Conservation (phyloP, 257 asterid species). For the Nicotiana otophora region DNA sequence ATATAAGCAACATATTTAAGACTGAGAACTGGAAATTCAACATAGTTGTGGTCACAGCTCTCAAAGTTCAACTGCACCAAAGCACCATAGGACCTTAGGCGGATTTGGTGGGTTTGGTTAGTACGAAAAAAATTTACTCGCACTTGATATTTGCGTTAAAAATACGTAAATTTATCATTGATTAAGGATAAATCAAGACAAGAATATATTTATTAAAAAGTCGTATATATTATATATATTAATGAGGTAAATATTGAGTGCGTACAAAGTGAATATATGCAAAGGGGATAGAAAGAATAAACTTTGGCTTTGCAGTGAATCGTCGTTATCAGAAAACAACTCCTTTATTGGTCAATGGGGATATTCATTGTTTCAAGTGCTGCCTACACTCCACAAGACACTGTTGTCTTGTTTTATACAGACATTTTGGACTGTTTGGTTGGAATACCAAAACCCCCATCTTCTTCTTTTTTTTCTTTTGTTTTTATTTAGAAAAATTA, state of each 20-base stretch:
- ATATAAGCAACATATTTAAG: background rate
- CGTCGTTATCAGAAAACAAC: conserved; percentile 21
- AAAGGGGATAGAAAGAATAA: conserved; percentile 4
- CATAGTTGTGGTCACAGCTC: background rate
- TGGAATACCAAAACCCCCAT: background rate
- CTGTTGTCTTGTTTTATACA: conserved; percentile 10
- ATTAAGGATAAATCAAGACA: too few species aligned
- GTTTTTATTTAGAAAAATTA: too few species aligned
- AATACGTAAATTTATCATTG: too few species aligned
- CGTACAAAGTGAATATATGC: background rate
- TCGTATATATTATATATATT: background rate
- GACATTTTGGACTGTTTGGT: conserved; percentile 15
- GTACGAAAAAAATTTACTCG: too few species aligned
- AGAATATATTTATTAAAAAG: background rate
- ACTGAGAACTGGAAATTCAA: background rate
- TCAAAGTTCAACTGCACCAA: background rate
- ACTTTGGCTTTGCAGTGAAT: conserved; percentile 22
- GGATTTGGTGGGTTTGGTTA: too few species aligned
- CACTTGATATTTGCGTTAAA: too few species aligned
- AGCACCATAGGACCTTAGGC: too few species aligned
- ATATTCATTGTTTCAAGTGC: conserved; percentile 10
- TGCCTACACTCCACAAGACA: conserved; percentile 17
- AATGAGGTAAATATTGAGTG: too few species aligned
- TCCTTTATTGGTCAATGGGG: conserved; percentile 23
- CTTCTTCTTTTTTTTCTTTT: too few species aligned